Conservation (phyloP, 164 flowering plant species). For the Piper betle region DNA sequence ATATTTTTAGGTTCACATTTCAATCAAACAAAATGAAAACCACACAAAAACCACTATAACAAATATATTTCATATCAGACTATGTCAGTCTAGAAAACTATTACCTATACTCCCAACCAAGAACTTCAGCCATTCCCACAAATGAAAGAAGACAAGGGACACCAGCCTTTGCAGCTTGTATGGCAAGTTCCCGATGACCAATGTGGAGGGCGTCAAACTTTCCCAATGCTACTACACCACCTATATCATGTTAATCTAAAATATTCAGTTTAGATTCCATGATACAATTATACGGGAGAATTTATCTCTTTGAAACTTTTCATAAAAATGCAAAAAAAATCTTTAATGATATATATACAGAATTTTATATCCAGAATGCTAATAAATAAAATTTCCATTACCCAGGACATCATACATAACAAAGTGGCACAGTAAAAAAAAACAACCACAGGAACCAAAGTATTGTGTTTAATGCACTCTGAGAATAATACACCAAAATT, state of each 20-base stretch:
- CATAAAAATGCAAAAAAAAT: neutral
- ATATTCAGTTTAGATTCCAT: neutral
- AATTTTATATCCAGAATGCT: neutral
- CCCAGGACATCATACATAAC: neutral
- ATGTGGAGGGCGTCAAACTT: slow-evolving; percentile 98
- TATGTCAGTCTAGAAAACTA: neutral
- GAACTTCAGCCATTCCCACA: slow-evolving; percentile 90
- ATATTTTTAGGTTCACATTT: too few relatives aligned
- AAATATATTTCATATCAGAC: too few relatives aligned
- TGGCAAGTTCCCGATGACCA: slow-evolving; percentile 94
- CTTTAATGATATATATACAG: neutral
- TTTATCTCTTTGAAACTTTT: neutral
- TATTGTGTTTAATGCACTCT: too few relatives aligned
- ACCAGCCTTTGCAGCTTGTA: slow-evolving; percentile 83
- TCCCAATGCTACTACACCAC: slow-evolving; percentile 91
- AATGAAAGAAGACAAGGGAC: slow-evolving; percentile 78
- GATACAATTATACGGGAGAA: neutral
- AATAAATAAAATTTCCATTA: neutral
- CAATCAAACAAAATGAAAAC: neutral
- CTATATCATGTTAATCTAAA: slow-evolving; percentile 18
- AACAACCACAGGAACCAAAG: too few relatives aligned
- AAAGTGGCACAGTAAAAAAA: neutral
- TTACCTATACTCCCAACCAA: slow-evolving; percentile 96
- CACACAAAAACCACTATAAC: neutral
- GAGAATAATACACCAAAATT: too few relatives aligned